These are phyloP conservation scores for Coemansia sp. DNA, from an alignment of 192 early-diverging fungal species.

Conservation along the genomic window DNA sequence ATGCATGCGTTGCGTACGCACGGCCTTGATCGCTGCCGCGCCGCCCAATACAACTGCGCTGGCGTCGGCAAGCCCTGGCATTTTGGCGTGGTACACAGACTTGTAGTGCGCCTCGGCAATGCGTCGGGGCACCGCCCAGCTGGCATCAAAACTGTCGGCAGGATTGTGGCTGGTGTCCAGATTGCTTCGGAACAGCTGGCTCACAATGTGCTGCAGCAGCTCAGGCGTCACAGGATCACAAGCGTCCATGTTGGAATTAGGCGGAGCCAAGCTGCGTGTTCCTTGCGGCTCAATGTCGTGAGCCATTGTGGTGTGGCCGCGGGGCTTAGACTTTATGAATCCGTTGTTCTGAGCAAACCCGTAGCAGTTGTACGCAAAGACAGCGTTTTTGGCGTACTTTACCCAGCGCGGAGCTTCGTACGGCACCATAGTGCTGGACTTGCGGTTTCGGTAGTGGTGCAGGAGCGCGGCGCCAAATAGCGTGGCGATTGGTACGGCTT, in stretches of 20 bases:
- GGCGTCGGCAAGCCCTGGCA: conserved; percentile 11
- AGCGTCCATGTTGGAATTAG: no score
- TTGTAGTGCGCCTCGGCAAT: conserved; percentile 8
- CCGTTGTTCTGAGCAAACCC: conserved; percentile 19
- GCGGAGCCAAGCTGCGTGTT: background rate
- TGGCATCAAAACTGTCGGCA: conserved; percentile 19
- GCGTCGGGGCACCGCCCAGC: conserved; percentile 17
- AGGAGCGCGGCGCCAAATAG: conserved; percentile 25
- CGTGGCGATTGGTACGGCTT: conserved; percentile 27
- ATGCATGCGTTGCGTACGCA: conserved; percentile 15
- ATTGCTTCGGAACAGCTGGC: background rate
- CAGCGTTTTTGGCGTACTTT: conserved; percentile 29
- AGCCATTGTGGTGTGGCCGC: background rate
- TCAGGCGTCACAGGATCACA: background rate
- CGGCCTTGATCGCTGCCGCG: conserved; percentile 23
- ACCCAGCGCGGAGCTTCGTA: conserved; percentile 38
- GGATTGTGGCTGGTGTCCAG: background rate
- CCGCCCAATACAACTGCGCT: conserved; percentile 20
- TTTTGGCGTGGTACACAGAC: background rate
- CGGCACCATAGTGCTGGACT: conserved; percentile 21
- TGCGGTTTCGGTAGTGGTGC: conserved; percentile 31
- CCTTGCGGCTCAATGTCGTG: background rate
- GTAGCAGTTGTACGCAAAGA: conserved; percentile 29
- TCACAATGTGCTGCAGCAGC: background rate
- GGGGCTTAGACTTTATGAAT: background rate